A percentile compares a stretch with the other conserved stretches of the same genome.
These are phyloP conservation scores for Chrysanthemum lavandulifolium DNA, from an alignment of 129 eudicot species.

Conservation along the genomic window DNA sequence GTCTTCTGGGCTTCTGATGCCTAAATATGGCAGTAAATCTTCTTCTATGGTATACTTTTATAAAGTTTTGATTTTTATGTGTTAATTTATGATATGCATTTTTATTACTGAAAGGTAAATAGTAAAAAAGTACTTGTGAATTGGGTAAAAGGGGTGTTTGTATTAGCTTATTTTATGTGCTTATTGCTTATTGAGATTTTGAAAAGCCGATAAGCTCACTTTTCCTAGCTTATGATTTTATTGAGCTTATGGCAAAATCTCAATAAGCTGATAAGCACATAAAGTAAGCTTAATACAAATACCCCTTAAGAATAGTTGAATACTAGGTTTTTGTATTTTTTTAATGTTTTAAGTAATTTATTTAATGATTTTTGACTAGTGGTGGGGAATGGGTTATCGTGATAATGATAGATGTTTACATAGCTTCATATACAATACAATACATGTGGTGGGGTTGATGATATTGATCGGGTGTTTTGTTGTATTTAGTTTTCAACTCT, in stretches of 20 bases:
- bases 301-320: conserved; percentile 1
- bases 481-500: conserved; percentile 64
- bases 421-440: conserved; percentile 10
- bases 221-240: no score
- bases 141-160: no score
- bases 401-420: conserved; percentile 27
- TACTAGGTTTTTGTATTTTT: background rate
- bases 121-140: no score
- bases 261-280: no score
- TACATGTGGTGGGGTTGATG: conserved; percentile 21
- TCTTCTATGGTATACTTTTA: conserved; percentile 50
- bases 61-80: background rate
- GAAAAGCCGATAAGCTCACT: no score
- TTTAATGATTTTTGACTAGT: conserved; percentile 17
- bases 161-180: no score
- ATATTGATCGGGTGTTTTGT: conserved; percentile 27
- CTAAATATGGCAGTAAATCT: conserved; percentile 61
- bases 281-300: no score
- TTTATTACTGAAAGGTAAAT: no score
- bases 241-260: no score
- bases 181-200: no score
- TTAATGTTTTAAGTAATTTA: background rate
- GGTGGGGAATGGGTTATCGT: conserved; percentile 24
- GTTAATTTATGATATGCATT: no score
- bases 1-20: conserved; percentile 75